phyloP scores from a whole-genome alignment of 306 rosid species.

The Heteromeles arbutifolia region DNA sequence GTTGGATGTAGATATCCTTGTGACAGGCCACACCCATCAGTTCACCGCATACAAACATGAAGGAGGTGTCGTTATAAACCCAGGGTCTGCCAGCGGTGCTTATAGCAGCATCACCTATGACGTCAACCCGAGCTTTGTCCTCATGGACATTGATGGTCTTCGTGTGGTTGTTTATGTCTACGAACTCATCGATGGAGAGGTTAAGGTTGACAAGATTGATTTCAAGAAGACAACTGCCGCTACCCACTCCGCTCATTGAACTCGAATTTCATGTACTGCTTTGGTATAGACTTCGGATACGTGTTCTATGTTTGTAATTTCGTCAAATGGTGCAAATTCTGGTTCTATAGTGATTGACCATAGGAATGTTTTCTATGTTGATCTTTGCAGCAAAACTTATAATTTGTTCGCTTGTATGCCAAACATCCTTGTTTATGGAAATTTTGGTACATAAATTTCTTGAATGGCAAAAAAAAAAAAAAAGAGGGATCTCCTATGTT shows the following conservation, averaged over 20 bases:
- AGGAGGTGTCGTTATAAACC: slow-evolving; percentile 94
- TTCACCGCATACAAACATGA: slow-evolving; percentile 97
- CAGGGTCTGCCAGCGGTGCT: slow-evolving; percentile 97
- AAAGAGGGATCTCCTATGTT: too few relatives aligned
- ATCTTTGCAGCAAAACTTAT: slow-evolving; percentile 8
- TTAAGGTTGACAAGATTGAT: slow-evolving; percentile 98
- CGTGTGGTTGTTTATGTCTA: slow-evolving; percentile 97
- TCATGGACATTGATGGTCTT: slow-evolving; percentile 94
- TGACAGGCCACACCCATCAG: slow-evolving; percentile 95
- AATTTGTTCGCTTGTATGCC: neutral
- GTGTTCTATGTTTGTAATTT: neutral
- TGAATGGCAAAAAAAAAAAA: too few relatives aligned
- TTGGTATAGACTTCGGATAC: neutral
- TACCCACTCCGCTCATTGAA: slow-evolving; percentile 55
- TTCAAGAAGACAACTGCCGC: slow-evolving; percentile 89
- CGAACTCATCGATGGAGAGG: slow-evolving; percentile 94
- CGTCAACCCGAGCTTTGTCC: slow-evolving; percentile 95
- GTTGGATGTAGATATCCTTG: slow-evolving; percentile 97
- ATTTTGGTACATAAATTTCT: neutral
- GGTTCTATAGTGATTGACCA: slow-evolving; percentile 20
- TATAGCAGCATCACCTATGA: slow-evolving; percentile 92
- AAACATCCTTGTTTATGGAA: neutral
- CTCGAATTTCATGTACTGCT: neutral
- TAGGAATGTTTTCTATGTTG: slow-evolving; percentile 5
- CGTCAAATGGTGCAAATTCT: slow-evolving; percentile 8